Evolutionary conservation across 208 protist genomes (phyloP), one percentile per base, ranked within the genome.

Genomic region (Crithidia fasciculata): DNA sequence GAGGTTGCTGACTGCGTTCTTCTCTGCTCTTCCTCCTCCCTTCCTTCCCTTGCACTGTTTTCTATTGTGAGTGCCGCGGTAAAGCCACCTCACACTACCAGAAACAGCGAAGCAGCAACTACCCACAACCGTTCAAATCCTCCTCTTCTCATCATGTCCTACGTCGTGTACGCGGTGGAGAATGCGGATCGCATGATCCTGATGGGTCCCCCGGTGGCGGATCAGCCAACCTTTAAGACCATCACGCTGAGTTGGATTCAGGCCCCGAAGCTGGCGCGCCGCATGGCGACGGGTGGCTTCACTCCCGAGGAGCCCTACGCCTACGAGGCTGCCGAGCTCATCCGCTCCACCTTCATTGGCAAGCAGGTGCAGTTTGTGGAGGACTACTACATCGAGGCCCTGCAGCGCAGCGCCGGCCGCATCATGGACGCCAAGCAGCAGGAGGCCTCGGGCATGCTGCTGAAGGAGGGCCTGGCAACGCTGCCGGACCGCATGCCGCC

Each of bases 171-270:
- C 76, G 74, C 86, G 7, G 91, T 97, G 18, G 93, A 97, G 62
- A 85, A 83, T 64, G 93, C 85, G n/a, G 93, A 97, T 74, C 86
- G 93, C 18, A 71, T 97, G 47, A 88, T 85, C 44, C 82, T 97
- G 36, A 84, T 94, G 66, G 80, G 86, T 8, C 86, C 89, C 2
- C 85, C 80, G 4, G 80, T 81, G n/a, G 79, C 76, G 2, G 86
- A 83, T 18, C 67, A 85, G 52, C 86, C 87, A 2, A 93, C 76
- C 16, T 73, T 93, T 41, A 95, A 94, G 63, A 74, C 80, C 19
- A 87, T 97, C 39, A 89, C 87, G 36, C 77, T 97, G 59, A 96
- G 91, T 77, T 96, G 84, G 75, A 95, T 97, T 45, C 82, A 96
- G 47, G 87, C 90, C 0, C 92, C 92, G 5, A 89, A 92, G 70